A percentile compares a stretch with the other conserved stretches of the same genome.
phyloP scores from a whole-genome alignment of 2,329 filamentous ascomycete genomes.

The Ceratocystiopsis minuta region DNA sequence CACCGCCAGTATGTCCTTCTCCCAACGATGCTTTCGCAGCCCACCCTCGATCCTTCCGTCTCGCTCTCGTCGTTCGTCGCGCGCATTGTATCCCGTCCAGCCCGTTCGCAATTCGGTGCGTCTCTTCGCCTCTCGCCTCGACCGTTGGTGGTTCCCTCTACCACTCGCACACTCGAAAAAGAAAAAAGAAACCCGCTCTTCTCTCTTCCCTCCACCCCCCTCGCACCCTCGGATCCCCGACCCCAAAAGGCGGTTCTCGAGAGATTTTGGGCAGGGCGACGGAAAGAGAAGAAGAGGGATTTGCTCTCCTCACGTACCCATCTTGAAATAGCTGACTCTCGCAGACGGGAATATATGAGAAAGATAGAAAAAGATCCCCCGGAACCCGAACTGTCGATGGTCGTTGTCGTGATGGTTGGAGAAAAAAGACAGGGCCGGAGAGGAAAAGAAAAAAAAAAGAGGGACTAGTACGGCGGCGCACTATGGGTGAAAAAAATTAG shows the following conservation, averaged over 20 bases:
- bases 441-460: conserved; percentile 4
- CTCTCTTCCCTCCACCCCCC: not conserved
- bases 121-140: no score
- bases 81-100: no score
- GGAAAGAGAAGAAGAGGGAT: not conserved
- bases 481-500: not conserved
- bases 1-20: no score
- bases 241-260: not conserved
- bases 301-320: conserved; percentile 35
- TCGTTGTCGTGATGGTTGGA: conserved; percentile 21
- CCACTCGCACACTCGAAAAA: conserved; percentile 11
- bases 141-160: conserved; percentile 2
- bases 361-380: conserved; percentile 3
- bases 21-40: no score
- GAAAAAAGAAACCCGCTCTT: conserved; percentile 1
- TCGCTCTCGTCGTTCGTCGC: no score
- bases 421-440: not conserved
- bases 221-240: not conserved
- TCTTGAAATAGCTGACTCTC: conserved; percentile 32
- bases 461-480: conserved; percentile 2
- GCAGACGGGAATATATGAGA: conserved; percentile 1
- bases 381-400: conserved; percentile 4
- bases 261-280: not conserved
- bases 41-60: no score
- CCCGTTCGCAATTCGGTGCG: no score